These are phyloP conservation scores for Sporothrix globosa DNA, from an alignment of 2,329 filamentous ascomycete species.

Conservation along the genomic window DNA sequence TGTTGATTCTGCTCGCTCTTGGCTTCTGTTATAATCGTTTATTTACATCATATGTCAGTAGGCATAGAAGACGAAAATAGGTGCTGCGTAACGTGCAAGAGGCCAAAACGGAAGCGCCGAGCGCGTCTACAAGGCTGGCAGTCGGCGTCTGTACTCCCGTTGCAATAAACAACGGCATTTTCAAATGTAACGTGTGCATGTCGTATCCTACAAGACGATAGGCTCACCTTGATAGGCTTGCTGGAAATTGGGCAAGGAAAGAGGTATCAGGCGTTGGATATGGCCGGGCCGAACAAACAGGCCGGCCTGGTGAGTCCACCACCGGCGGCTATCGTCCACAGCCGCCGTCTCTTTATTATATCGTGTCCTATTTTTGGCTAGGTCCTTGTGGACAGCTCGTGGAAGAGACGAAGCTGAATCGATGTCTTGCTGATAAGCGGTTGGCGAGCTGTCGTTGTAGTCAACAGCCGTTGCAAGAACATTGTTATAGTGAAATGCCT, in stretches of 20 bases:
- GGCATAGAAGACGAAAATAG: not conserved
- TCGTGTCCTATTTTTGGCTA: not conserved
- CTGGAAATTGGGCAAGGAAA: not conserved
- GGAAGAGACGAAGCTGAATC: not conserved
- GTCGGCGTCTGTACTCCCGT: not conserved
- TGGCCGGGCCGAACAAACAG: slow-evolving; percentile 7
- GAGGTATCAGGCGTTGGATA: not conserved
- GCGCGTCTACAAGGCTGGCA: not conserved
- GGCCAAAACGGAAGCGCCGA: not conserved
- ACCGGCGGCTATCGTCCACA: slow-evolving; percentile 23
- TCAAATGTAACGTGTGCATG: not conserved
- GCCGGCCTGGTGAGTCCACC: not conserved
- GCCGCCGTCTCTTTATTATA: not conserved
- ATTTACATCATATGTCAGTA: not conserved
- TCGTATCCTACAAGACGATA: not conserved
- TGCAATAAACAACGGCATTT: not conserved
- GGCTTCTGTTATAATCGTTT: not conserved
- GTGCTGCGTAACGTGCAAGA: not conserved
- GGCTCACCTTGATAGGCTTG: not conserved
- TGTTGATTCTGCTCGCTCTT: not conserved
- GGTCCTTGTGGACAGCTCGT: not conserved
- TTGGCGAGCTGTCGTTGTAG: not conserved
- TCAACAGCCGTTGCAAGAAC: not conserved
- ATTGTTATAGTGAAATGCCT: not conserved
- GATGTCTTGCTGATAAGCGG: not conserved